Evolutionary conservation across 2,329 filamentous ascomycete genomes (phyloP).

Genomic region (Shiraia sp.): DNA sequence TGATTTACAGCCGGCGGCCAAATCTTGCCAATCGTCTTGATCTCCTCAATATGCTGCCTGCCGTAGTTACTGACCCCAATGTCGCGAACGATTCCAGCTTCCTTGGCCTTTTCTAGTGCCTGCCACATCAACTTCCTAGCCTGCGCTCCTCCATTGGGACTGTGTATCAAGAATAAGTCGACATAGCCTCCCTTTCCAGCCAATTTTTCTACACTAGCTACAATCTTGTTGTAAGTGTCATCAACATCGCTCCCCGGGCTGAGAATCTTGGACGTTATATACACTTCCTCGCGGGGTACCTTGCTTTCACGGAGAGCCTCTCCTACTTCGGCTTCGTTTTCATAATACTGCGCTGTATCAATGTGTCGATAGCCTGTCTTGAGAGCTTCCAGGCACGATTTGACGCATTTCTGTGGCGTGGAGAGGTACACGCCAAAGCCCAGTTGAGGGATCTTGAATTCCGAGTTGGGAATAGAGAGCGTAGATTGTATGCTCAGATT

Average conservation of each 20-base stretch:
- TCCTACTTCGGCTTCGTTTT: constrained; percentile 70
- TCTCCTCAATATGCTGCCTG: constrained; percentile 68
- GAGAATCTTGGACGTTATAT: constrained; percentile 73
- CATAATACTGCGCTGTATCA: constrained; percentile 71
- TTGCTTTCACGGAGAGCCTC: constrained; percentile 62
- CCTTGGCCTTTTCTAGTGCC: constrained; percentile 64
- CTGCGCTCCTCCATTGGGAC: constrained; percentile 58
- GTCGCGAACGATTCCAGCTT: constrained; percentile 62
- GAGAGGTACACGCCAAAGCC: constrained; percentile 75
- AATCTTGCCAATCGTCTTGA: constrained; percentile 66
- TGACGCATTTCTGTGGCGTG: constrained; percentile 56
- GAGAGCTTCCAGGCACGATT: constrained; percentile 63
- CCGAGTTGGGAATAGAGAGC: constrained; percentile 55
- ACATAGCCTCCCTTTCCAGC: constrained; percentile 62
- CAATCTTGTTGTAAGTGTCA: constrained; percentile 61
- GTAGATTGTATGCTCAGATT: constrained; percentile 51
- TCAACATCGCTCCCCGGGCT: constrained; percentile 58
- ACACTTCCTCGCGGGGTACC: constrained; percentile 63
- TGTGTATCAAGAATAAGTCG: constrained; percentile 73
- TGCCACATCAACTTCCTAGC: constrained; percentile 67
- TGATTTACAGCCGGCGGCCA: constrained; percentile 77
- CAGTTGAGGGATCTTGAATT: constrained; percentile 63
- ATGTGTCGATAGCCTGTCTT: constrained; percentile 65
- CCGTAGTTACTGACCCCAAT: constrained; percentile 78
- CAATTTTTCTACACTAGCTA: constrained; percentile 67